Evolutionary conservation across 208 protist genomes (phyloP), one percentile per base, ranked within the genome.

Genomic region (Endotrypanum monterogeii): DNA sequence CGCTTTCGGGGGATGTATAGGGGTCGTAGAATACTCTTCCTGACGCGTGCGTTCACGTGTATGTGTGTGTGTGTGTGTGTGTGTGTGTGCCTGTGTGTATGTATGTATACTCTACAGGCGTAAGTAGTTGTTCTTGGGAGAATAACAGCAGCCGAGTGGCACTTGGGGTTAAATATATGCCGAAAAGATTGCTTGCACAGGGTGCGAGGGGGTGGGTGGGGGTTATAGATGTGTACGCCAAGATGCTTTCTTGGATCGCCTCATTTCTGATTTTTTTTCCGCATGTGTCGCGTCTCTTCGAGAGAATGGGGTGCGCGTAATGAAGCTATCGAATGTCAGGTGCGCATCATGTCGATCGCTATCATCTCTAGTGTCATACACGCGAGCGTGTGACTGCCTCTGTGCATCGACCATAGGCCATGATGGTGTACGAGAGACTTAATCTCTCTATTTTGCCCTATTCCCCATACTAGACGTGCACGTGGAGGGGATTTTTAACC

Each of bases 1-100:
- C 72, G 9, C 62, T 79, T 62, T 28, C 65, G 16, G 74, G 67
- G 63, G 70, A 76, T 37, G 30, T 20, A 39, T 75, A 71, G 63
- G 48, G 9, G n/a, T 7, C 20, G 14, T 32, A 23, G 37, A 65
- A 65, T n/a, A 8, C 60, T 4, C 60, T 39, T 7, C 44, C 60
- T 7, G 23, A 65, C 32, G 37, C 23, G 37, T 23, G 37, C 23
- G 57, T n/a, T 62, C 18, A 30, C 62, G 9, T 7, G 3, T 23
- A 39, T 51, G n/a, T 16, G 14, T 67, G 25, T 55, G 44, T 12
- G 6, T 39, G 44, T 30, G 28, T 16, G 44, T 54, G 3, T 54
- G 1, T 54, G 28, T 32, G 44, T 68, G 44, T 30, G n/a, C 4
- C 14, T 41, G 28, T 8, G n/a, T 39, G 63, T 20, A n/a, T 14